These are phyloP conservation scores for Crithidia fasciculata DNA, from an alignment of 208 protist species.

Conservation along the genomic window DNA sequence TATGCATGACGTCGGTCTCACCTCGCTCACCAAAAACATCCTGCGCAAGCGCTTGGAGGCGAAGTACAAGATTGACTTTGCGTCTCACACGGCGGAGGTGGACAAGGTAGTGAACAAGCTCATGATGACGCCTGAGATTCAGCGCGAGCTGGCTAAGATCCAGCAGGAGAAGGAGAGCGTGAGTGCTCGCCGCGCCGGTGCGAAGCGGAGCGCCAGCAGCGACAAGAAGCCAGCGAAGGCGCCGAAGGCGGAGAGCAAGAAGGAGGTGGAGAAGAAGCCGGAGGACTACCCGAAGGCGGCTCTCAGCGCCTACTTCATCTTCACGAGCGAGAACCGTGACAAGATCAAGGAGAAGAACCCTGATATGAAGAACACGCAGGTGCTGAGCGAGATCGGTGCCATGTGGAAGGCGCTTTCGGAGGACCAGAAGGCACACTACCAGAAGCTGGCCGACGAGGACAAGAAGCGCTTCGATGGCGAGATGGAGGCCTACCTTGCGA, in stretches of 20 bases:
- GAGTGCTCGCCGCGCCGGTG: constrained; percentile 50
- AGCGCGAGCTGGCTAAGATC: constrained; percentile 71
- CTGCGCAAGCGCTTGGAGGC: constrained; percentile 63
- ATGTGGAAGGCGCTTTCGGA: constrained; percentile 71
- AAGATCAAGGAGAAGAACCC: constrained; percentile 74
- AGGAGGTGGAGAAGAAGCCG: constrained; percentile 75
- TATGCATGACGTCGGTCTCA: constrained; percentile 76
- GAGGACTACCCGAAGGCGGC: constrained; percentile 87
- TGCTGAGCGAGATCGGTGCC: constrained; percentile 66
- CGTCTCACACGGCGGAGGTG: constrained; percentile 43
- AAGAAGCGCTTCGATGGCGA: constrained; percentile 83
- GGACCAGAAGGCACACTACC: constrained; percentile 74
- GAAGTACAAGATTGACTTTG: constrained; percentile 83
- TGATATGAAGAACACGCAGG: constrained; percentile 69
- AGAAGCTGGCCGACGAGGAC: constrained; percentile 73
- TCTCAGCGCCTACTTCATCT: constrained; percentile 78
- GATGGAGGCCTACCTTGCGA: constrained; percentile 73
- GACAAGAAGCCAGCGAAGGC: constrained; percentile 36
- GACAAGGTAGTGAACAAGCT: constrained; percentile 46
- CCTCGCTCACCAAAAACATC: constrained; percentile 56
- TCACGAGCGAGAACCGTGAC: constrained; percentile 74
- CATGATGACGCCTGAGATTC: constrained; percentile 64
- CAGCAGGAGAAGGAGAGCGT: constrained; percentile 48
- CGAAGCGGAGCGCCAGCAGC: constrained; percentile 39
- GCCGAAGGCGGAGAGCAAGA: constrained; percentile 32